Evolutionary conservation across 805 yeast genomes (phyloP).

Genomic region (Wickerhamomyces rabaulensis): DNA sequence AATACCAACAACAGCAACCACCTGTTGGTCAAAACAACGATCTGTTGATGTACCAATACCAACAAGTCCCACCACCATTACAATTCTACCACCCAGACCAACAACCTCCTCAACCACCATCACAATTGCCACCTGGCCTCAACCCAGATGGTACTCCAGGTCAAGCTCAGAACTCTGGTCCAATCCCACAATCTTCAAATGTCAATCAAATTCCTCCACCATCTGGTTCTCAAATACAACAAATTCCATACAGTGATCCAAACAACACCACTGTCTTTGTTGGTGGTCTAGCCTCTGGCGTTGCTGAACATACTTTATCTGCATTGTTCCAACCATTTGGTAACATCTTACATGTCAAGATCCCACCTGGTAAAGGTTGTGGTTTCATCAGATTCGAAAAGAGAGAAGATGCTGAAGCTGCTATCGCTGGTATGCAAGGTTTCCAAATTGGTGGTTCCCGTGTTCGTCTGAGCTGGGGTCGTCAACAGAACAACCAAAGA

Average conservation of each 20-base stretch:
- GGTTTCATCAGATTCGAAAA: slow-evolving; percentile 69
- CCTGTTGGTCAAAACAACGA: slow-evolving; percentile 11
- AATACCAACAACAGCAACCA: slow-evolving; percentile 20
- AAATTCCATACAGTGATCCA: slow-evolving; percentile 42
- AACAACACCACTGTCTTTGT: slow-evolving; percentile 73
- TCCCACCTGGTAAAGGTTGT: slow-evolving; percentile 76
- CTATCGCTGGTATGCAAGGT: slow-evolving; percentile 77
- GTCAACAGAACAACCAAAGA: slow-evolving; percentile 29
- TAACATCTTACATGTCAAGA: slow-evolving; percentile 59
- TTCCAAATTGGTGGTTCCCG: slow-evolving; percentile 70
- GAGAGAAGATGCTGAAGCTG: slow-evolving; percentile 70
- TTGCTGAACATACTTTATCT: slow-evolving; percentile 54
- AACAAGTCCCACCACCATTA: slow-evolving; percentile 17
- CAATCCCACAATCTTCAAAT: not conserved
- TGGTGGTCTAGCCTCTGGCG: slow-evolving; percentile 66
- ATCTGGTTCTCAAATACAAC: slow-evolving; percentile 4
- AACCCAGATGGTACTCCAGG: not conserved
- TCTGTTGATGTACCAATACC: slow-evolving; percentile 16
- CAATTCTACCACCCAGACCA: slow-evolving; percentile 16
- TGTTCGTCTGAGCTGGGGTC: slow-evolving; percentile 73
- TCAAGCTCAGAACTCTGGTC: not conserved
- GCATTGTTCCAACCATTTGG: slow-evolving; percentile 72
- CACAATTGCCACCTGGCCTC: slow-evolving; percentile 3
- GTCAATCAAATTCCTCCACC: not conserved
- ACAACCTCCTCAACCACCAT: slow-evolving; percentile 10